Percentiles rank a stretch among this genome's conserved stretches.
These are phyloP conservation scores for Pseudozyma sp. DNA, from an alignment of 1,284 basidiomycete species.

Conservation along the genomic window DNA sequence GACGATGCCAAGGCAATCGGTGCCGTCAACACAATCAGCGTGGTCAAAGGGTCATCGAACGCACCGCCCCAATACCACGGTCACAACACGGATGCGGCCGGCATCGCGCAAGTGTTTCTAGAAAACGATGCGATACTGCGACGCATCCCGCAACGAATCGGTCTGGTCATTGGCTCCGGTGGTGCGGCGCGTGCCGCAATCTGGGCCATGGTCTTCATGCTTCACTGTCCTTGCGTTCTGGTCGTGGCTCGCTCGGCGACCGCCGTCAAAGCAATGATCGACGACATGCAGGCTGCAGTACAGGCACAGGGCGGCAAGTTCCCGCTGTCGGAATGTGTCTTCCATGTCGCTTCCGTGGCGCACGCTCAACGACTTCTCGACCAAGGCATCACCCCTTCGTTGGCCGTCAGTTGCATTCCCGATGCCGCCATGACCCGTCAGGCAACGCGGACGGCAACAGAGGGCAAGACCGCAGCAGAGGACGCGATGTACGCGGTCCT, in stretches of 20 bases:
- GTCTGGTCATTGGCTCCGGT: constrained; percentile 13
- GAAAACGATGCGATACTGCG: constrained; percentile 1
- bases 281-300: constrained; percentile 7
- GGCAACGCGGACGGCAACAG: background rate
- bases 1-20: constrained; percentile 10
- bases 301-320: constrained; percentile 8
- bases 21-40: constrained; percentile 14
- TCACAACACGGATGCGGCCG: constrained; percentile 14
- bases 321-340: constrained; percentile 4
- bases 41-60: constrained; percentile 4
- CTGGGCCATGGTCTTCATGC: constrained; percentile 10
- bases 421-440: constrained; percentile 6
- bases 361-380: constrained; percentile 11
- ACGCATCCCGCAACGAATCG: constrained; percentile 8
- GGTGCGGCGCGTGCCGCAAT: constrained; percentile 13
- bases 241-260: constrained; percentile 8
- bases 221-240: constrained; percentile 10
- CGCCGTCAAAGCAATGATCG: constrained; percentile 2
- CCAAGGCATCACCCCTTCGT: constrained; percentile 14
- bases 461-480: background rate
- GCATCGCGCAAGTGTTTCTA: constrained; percentile 12
- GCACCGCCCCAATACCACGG: constrained; percentile 6
- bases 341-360: constrained; percentile 8
- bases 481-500: constrained; percentile 3
- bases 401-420: constrained; percentile 17